Conservation (phyloP, 1,139 yeast species). For the Taiozyma sp. region DNA sequence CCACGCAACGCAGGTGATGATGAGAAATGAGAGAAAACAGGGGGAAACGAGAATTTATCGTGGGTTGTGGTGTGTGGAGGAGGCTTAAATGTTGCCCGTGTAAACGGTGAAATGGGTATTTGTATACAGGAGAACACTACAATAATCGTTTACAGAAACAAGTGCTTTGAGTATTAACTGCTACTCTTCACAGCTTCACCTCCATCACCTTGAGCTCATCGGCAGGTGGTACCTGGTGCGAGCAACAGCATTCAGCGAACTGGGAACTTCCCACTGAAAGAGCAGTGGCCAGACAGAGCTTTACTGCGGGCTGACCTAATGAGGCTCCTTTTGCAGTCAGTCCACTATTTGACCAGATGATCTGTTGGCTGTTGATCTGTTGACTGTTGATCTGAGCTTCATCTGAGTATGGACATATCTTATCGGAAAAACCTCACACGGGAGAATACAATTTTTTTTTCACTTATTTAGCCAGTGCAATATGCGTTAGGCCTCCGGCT, state of each 20-base stretch:
- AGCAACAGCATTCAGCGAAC: not conserved
- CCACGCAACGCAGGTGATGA: slow-evolving; percentile 6
- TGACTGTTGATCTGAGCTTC: not conserved
- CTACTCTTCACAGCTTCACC: not conserved
- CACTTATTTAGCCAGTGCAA: not conserved
- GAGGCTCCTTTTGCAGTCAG: no score
- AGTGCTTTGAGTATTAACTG: no score
- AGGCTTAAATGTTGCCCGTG: no score
- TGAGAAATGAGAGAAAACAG: not conserved
- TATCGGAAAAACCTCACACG: not conserved
- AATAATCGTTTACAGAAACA: no score
- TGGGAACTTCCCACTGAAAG: not conserved
- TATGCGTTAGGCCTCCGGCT: not conserved
- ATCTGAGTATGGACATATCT: not conserved
- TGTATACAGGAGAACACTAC: no score
- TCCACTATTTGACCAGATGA: not conserved
- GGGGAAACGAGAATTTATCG: not conserved
- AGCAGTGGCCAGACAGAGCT: no score
- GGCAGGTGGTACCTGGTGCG: not conserved
- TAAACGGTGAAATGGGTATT: no score
- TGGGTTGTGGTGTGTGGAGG: not conserved
- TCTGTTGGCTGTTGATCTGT: no score
- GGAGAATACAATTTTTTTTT: not conserved
- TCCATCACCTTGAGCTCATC: not conserved
- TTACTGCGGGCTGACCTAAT: no score